Evolutionary conservation across 106 monocot genomes (phyloP).

Genomic region (Acorus gramineus): DNA sequence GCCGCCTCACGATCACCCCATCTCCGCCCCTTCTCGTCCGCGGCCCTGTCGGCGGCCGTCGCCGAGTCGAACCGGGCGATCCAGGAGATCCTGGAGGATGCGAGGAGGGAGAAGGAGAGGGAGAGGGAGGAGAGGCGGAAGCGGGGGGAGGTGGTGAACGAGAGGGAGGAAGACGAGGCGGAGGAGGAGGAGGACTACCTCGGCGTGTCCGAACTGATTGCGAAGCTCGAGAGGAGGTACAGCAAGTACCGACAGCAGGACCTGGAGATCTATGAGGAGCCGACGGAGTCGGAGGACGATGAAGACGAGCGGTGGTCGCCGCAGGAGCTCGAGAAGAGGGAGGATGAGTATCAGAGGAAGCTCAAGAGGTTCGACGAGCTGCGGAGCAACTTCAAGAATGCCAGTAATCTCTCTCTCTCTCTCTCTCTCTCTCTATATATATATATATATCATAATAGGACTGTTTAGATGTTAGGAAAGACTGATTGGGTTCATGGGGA

Average conservation of each 20-base stretch:
- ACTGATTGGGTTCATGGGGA: too few species aligned
- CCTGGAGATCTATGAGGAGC: slow-evolving; percentile 35
- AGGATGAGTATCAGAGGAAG: slow-evolving; percentile 39
- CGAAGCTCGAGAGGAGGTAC: slow-evolving; percentile 45
- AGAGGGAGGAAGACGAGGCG: not conserved
- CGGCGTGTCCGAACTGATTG: slow-evolving; percentile 46
- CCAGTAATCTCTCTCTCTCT: slow-evolving; percentile 24
- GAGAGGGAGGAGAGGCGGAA: slow-evolving; percentile 28
- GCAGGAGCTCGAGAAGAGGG: slow-evolving; percentile 34
- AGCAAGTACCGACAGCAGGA: slow-evolving; percentile 20
- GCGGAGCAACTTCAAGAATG: slow-evolving; percentile 44
- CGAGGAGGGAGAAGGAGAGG: slow-evolving; percentile 37
- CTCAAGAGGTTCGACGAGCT: slow-evolving; percentile 38
- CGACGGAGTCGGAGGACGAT: slow-evolving; percentile 64
- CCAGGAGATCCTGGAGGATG: slow-evolving; percentile 47
- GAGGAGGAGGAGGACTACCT: slow-evolving; percentile 50
- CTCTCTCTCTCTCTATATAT: too few species aligned
- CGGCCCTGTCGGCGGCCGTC: slow-evolving; percentile 18
- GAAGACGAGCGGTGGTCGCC: slow-evolving; percentile 58
- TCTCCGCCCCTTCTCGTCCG: slow-evolving; percentile 12
- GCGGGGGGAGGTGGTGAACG: slow-evolving; percentile 7
- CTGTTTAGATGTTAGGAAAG: too few species aligned
- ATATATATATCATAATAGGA: too few species aligned
- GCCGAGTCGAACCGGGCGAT: slow-evolving; percentile 23
- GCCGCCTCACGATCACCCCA: slow-evolving; percentile 1